Conservation (phyloP, 495 filamentous ascomycete genomes). For the Aspergillus steynii region DNA sequence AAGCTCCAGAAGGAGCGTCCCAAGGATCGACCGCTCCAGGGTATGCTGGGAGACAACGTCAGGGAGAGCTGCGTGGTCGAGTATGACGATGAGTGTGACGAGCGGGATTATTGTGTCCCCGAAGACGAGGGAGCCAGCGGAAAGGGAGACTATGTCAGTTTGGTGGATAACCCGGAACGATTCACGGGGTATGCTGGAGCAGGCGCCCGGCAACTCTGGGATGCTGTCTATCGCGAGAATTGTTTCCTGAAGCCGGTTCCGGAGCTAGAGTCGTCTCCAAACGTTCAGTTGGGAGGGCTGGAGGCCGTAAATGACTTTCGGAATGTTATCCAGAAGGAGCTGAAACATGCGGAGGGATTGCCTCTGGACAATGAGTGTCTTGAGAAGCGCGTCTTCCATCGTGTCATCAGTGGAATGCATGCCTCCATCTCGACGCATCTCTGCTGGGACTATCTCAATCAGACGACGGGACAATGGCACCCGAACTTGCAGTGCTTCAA, state of each 20-base stretch:
- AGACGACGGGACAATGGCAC: conserved; percentile 90
- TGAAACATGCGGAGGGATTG: conserved; percentile 63
- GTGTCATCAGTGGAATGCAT: conserved; percentile 95
- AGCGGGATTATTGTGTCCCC: conserved; percentile 94
- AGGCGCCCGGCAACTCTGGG: conserved; percentile 86
- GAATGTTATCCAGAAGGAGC: conserved; percentile 73
- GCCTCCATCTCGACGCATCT: conserved; percentile 94
- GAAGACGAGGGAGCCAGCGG: conserved; percentile 85
- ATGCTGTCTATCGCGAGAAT: conserved; percentile 95
- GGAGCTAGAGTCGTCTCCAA: conserved; percentile 36
- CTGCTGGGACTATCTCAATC: conserved; percentile 95
- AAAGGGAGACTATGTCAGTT: conserved; percentile 94
- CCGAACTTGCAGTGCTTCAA: conserved; percentile 92
- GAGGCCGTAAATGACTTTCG: conserved; percentile 83
- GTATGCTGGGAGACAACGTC: conserved; percentile 78
- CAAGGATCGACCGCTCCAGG: conserved; percentile 73
- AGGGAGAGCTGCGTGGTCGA: conserved; percentile 96
- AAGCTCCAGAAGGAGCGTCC: conserved; percentile 65
- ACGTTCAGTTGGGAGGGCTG: conserved; percentile 30
- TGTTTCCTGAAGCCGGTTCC: conserved; percentile 77
- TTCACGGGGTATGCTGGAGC: conserved; percentile 91
- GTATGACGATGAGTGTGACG: conserved; percentile 97
- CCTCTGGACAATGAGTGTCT: conserved; percentile 87
- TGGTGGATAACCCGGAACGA: conserved; percentile 90
- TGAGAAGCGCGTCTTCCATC: conserved; percentile 96